A percentile compares a stretch with the other conserved stretches of the same genome.
These are phyloP conservation scores for Pythium phragmiticola DNA, from an alignment of 352 stramenopile genomes.

Conservation along the genomic window DNA sequence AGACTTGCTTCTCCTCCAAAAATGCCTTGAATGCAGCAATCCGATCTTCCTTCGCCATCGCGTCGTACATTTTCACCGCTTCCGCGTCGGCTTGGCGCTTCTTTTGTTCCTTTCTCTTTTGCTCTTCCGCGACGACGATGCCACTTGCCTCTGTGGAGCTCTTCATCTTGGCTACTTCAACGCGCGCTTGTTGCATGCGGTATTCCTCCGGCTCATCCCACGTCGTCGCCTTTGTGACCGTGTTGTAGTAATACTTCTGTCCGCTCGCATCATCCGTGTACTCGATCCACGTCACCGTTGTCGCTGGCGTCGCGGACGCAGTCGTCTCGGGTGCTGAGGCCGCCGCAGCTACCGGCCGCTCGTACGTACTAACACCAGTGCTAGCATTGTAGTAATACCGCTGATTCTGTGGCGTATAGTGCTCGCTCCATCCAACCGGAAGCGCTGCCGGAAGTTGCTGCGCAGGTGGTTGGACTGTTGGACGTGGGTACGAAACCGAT, in stretches of 20 bases:
- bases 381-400: conserved; percentile 63
- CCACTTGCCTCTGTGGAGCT: conserved; percentile 25
- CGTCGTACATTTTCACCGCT: conserved; percentile 39
- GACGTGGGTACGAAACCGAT: background rate
- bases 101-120: conserved; percentile 41
- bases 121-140: conserved; percentile 22
- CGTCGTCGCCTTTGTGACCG: conserved; percentile 64
- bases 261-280: conserved; percentile 75
- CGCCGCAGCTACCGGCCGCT: conserved; percentile 28
- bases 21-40: conserved; percentile 71
- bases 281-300: conserved; percentile 55
- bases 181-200: conserved; percentile 66
- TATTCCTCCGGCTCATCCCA: conserved; percentile 83
- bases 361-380: conserved; percentile 67
- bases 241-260: conserved; percentile 83
- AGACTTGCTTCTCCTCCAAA: conserved; percentile 66
- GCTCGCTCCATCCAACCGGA: conserved; percentile 62
- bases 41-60: conserved; percentile 50
- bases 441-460: conserved; percentile 39
- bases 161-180: conserved; percentile 71
- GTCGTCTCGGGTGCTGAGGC: background rate
- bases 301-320: background rate
- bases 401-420: conserved; percentile 48
- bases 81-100: conserved; percentile 47
- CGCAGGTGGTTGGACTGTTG: background rate